phyloP scores from a whole-genome alignment of 2,329 filamentous ascomycete genomes.

The Claviceps cyperi region DNA sequence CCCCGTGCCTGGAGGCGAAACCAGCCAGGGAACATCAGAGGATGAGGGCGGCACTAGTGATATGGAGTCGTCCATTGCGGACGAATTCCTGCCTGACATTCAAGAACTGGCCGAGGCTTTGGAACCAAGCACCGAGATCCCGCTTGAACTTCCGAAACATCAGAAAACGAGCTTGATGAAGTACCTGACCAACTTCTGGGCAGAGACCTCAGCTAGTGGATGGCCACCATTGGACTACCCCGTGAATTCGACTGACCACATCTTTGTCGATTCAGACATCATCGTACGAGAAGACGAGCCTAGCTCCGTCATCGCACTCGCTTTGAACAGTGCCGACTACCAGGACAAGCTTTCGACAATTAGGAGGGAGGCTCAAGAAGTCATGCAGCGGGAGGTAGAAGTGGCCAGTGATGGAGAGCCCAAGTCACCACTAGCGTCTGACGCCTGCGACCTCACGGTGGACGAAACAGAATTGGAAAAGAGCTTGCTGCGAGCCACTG shows the following conservation, averaged over 20 bases:
- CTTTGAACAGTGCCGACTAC: slow-evolving; percentile 79
- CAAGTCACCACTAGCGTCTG: slow-evolving; percentile 19
- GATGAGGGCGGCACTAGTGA: slow-evolving; percentile 58
- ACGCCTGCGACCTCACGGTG: slow-evolving; percentile 24
- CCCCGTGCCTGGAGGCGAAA: slow-evolving; percentile 14
- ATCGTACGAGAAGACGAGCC: slow-evolving; percentile 96
- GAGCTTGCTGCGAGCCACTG: slow-evolving; percentile 68
- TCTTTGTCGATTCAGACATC: slow-evolving; percentile 93
- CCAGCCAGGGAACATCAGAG: slow-evolving; percentile 46
- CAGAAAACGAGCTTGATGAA: slow-evolving; percentile 90
- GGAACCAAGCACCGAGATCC: slow-evolving; percentile 44
- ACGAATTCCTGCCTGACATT: slow-evolving; percentile 52
- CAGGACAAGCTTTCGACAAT: slow-evolving; percentile 61
- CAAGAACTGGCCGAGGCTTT: slow-evolving; percentile 48
- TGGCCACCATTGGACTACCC: slow-evolving; percentile 92
- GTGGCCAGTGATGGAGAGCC: slow-evolving; percentile 14
- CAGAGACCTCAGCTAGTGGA: slow-evolving; percentile 86
- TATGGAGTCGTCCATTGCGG: slow-evolving; percentile 51
- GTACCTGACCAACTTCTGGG: slow-evolving; percentile 95
- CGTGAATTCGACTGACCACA: slow-evolving; percentile 73
- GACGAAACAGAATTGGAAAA: slow-evolving; percentile 68
- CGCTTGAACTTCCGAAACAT: slow-evolving; percentile 72
- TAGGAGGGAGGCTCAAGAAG: slow-evolving; percentile 34
- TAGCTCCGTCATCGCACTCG: slow-evolving; percentile 88
- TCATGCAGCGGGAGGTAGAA: slow-evolving; percentile 24